Conservation (phyloP, 78 protist genomes). For the slime mould (Dictyostelium discoideum) region dicty_2.7 NC_007090.3:4435501-4436000, state of each 20-base stretch:
- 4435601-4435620: background rate
- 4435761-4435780: background rate
- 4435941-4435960: background rate
- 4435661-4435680: background rate
- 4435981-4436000: background rate
- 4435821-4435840: background rate
- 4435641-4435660: background rate
- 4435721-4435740: background rate
- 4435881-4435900: background rate
- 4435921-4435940: background rate
- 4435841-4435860: background rate
- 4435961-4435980: background rate
- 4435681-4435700: background rate
- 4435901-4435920: background rate
- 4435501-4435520: background rate
- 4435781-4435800: background rate
- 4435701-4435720: constrained; percentile 16
- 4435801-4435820: background rate
- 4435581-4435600: background rate
- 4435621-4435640: too few relatives aligned
- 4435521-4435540: background rate
- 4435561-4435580: background rate
- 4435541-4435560: background rate
- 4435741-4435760: background rate
- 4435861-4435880: background rate